A percentile compares a stretch with the other conserved stretches of the same genome.
phyloP scores from a whole-genome alignment of 108 stramenopile genomes.

The Cyclostephanos tholiformis region DNA sequence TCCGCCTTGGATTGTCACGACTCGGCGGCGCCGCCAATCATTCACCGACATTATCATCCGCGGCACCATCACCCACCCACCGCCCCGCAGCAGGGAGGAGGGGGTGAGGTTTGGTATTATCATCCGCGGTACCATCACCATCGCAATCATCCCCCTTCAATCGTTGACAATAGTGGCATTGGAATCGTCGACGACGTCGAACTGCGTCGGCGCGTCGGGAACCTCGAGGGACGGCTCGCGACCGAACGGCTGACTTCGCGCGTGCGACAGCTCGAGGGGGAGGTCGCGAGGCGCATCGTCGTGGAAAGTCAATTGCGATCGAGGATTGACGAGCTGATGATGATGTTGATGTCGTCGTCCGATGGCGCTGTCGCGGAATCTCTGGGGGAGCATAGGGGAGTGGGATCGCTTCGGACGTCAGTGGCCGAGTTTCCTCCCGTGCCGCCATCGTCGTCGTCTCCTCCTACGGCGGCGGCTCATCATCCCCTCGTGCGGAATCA shows the following conservation, averaged over 20 bases:
- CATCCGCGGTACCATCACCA: neutral
- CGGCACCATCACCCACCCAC: neutral
- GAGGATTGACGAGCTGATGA: neutral
- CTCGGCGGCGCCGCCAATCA: neutral
- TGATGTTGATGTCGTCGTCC: neutral
- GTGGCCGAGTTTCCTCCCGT: too few species aligned
- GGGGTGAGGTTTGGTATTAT: too few species aligned
- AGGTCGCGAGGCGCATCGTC: neutral
- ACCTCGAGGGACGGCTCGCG: slow-evolving; percentile 7
- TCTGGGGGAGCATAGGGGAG: too few species aligned
- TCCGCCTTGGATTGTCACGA: too few species aligned
- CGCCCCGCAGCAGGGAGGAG: neutral
- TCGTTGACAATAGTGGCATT: too few species aligned
- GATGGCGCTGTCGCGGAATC: neutral
- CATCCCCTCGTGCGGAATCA: too few species aligned
- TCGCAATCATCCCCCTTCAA: neutral
- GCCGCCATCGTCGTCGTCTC: too few species aligned
- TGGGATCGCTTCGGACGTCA: too few species aligned
- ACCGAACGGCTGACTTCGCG: neutral
- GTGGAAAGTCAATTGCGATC: neutral
- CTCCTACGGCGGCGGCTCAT: too few species aligned
- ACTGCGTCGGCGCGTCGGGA: neutral
- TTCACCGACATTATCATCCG: neutral
- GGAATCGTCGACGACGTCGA: neutral
- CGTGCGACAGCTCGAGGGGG: slow-evolving; percentile 1